phyloP scores from a whole-genome alignment of 768 basidiomycete species.

The Rossbeevera mucosa region DNA sequence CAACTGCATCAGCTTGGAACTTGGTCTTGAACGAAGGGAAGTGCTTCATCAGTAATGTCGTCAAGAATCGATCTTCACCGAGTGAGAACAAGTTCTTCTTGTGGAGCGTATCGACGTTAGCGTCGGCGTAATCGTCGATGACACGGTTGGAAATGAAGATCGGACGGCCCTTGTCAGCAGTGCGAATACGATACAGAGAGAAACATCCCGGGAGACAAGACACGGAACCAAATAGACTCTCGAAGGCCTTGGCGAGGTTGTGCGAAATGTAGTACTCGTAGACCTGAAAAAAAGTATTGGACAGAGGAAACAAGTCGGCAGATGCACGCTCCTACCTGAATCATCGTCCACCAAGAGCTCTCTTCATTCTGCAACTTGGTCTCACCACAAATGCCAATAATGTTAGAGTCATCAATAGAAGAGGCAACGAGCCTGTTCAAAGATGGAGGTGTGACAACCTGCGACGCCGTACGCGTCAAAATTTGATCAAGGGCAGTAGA shows the following conservation, averaged over 20 bases:
- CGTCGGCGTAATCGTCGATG: conserved; percentile 66
- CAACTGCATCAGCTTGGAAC: conserved; percentile 59
- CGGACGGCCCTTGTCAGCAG: conserved; percentile 67
- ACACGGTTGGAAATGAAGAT: conserved; percentile 69
- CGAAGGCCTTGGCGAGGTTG: conserved; percentile 65
- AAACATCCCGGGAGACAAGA: conserved; percentile 74
- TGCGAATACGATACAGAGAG: conserved; percentile 65
- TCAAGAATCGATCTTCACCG: conserved; percentile 69
- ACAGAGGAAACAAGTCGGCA: neutral
- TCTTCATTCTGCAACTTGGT: conserved; percentile 66
- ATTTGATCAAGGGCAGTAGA: neutral
- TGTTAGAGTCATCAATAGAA: conserved; percentile 52
- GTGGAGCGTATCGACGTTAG: conserved; percentile 63
- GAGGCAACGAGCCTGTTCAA: conserved; percentile 66
- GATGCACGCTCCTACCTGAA: conserved; percentile 42
- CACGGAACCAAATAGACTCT: conserved; percentile 64
- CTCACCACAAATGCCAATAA: conserved; percentile 68
- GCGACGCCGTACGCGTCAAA: conserved; percentile 12
- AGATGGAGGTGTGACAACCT: conserved; percentile 62
- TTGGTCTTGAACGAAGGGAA: conserved; percentile 68
- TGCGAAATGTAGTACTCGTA: conserved; percentile 69
- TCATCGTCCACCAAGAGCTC: conserved; percentile 74
- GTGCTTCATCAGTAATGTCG: conserved; percentile 65
- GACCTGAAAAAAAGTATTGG: conserved; percentile 36
- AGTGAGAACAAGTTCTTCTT: conserved; percentile 68